These are phyloP conservation scores for Phlebopus sp. DNA, from an alignment of 1,284 basidiomycete genomes.

Conservation along the genomic window DNA sequence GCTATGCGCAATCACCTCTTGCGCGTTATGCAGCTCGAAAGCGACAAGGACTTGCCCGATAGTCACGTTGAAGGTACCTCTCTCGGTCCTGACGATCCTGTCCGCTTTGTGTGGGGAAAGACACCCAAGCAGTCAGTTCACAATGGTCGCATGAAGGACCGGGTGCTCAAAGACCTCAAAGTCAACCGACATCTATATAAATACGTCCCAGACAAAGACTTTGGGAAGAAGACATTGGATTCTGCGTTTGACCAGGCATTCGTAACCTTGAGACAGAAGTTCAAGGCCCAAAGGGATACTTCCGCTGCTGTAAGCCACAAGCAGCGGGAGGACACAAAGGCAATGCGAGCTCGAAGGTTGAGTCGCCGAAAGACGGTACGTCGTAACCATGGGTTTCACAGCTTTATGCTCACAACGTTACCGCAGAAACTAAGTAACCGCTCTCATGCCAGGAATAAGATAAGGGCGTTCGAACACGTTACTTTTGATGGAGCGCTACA, in stretches of 20 bases:
- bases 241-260: conserved; percentile 67
- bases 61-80: conserved; percentile 52
- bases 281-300: conserved; percentile 53
- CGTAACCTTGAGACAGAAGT: conserved; percentile 65
- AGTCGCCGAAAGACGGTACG: conserved; percentile 61
- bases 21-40: conserved; percentile 52
- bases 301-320: conserved; percentile 41
- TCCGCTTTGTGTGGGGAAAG: conserved; percentile 76
- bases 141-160: conserved; percentile 65
- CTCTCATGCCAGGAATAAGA: conserved; percentile 50
- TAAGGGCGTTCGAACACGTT: conserved; percentile 52
- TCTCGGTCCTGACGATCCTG: conserved; percentile 44
- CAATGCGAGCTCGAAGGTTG: conserved; percentile 54
- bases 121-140: conserved; percentile 69
- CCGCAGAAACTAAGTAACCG: conserved; percentile 65
- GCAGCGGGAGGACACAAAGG: conserved; percentile 56
- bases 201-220: conserved; percentile 63
- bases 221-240: conserved; percentile 58
- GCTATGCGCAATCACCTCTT: conserved; percentile 66
- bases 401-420: conserved; percentile 2
- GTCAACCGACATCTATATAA: conserved; percentile 53
- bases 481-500: conserved; percentile 67
- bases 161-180: conserved; percentile 57
- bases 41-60: conserved; percentile 57
- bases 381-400: conserved; percentile 7